Conservation (phyloP, 75 land plant genomes). For the Gnetum montanum region DNA sequence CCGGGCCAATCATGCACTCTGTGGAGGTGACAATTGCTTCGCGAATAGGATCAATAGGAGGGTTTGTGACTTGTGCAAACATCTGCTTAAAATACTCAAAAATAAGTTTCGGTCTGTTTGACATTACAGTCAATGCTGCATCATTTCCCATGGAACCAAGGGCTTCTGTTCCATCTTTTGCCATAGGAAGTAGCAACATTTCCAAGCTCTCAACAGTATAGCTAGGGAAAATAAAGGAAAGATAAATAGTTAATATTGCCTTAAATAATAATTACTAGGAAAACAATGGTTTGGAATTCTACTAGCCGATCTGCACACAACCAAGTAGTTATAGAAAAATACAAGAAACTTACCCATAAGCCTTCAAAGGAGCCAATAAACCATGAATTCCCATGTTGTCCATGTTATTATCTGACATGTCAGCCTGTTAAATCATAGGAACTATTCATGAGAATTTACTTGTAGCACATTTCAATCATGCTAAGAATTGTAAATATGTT, state of each 20-base stretch:
- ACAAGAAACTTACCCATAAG: conserved; percentile 67
- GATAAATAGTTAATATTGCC: no score
- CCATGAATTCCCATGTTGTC: conserved; percentile 90
- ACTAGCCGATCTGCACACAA: no score
- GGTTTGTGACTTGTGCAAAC: conserved; percentile 99
- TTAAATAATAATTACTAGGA: no score
- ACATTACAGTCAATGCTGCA: conserved; percentile 94
- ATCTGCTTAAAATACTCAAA: conserved; percentile 99
- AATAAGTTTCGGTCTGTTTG: conserved; percentile 72
- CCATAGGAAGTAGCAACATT: conserved; percentile 96
- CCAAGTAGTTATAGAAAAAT: not conserved
- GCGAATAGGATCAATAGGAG: conserved; percentile 97
- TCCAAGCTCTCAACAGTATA: conserved; percentile 93
- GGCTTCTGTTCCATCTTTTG: conserved; percentile 89
- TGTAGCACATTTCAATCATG: not conserved
- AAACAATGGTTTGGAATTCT: no score
- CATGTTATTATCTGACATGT: conserved; percentile 55
- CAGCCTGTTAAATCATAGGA: conserved; percentile 27
- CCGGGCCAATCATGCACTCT: conserved; percentile 99
- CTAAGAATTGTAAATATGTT: no score
- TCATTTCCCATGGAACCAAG: conserved; percentile 99
- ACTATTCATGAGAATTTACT: not conserved
- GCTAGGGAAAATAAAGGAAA: conserved; percentile 18
- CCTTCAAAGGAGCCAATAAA: conserved; percentile 75
- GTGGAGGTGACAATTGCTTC: conserved; percentile 97